These are phyloP conservation scores for Cystofilobasidium bisporidii DNA, from an alignment of 768 basidiomycete species.

Conservation along the genomic window DNA sequence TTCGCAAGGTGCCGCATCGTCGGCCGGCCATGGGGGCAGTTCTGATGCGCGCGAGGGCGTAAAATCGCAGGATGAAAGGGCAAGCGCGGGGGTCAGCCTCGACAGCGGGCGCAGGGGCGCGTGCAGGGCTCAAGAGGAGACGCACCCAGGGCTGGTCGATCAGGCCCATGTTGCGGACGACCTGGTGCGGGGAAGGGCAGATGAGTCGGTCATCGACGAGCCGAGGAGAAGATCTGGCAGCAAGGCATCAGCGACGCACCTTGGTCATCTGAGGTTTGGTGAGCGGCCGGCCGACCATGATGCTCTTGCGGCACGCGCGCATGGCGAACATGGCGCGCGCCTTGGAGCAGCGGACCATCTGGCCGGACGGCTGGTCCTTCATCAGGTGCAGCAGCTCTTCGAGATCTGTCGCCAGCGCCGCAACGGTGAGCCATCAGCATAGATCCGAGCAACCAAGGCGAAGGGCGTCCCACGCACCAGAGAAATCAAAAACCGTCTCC, in stretches of 20 bases:
- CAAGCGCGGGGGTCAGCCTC: neutral
- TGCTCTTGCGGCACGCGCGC: slow-evolving; percentile 88
- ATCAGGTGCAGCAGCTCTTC: slow-evolving; percentile 85
- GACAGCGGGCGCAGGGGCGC: too few relatives aligned
- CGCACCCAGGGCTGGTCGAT: slow-evolving; percentile 45
- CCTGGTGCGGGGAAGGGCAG: slow-evolving; percentile 16
- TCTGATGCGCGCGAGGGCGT: slow-evolving; percentile 29
- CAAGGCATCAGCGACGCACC: too few relatives aligned
- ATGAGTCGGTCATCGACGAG: too few relatives aligned
- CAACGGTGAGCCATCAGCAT: slow-evolving; percentile 26
- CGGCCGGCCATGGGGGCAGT: slow-evolving; percentile 42
- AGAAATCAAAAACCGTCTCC: slow-evolving; percentile 75
- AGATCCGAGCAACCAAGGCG: neutral
- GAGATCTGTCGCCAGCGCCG: slow-evolving; percentile 53
- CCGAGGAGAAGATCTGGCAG: too few relatives aligned
- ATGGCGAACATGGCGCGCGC: slow-evolving; percentile 92
- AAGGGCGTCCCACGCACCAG: slow-evolving; percentile 59
- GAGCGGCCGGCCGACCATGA: slow-evolving; percentile 87
- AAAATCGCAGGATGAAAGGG: too few relatives aligned
- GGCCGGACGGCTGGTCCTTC: slow-evolving; percentile 62
- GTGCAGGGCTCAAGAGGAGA: too few relatives aligned
- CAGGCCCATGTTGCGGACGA: slow-evolving; percentile 42
- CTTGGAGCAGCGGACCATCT: slow-evolving; percentile 86
- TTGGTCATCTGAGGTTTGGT: slow-evolving; percentile 63
- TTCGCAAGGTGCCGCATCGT: slow-evolving; percentile 43